Evolutionary conservation across 768 basidiomycete species (phyloP), one percentile per base, ranked within the genome.

Genomic region (Ephemerocybe angulata): DNA sequence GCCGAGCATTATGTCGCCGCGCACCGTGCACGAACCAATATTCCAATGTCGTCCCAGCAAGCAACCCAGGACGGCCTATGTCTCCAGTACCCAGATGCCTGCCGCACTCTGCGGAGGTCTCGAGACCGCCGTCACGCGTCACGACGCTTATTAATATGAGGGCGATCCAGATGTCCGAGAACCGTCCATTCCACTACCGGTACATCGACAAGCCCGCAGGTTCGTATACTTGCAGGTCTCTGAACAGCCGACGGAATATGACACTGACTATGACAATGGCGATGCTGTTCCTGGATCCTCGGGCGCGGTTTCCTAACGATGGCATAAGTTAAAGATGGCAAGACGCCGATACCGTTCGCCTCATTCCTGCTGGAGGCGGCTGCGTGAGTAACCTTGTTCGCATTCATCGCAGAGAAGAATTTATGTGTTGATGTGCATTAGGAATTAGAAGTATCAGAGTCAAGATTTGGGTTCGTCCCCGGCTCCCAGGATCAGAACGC

Each of bases 161-260:
- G 48, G 87, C 82, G n/a, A 71, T 78, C 10, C 69, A 74, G 15
- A 69, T 85, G 52, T 80, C 89, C 3, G 74, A 76, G 41, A 80
- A 67, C 15, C 69, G 80, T 19, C 87, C 90, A 2, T 92, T 88
- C 63, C 62, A 72, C 5, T 90, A 88, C 85, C 73, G 80, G 2
- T 92, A 82, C 61, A 80, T 93, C 31, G 90, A 93, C 76, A 87
- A 86, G 60, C 89, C 90, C 29, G 61, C 70, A 61, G 90, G 90
- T 88, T 52, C 52, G 82, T 69, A 42, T 30, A 50, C 24, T 3
- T 27, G 5, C n/a, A n/a, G n/a, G n/a, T n/a, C n/a, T n/a, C n/a
- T n/a, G n/a, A n/a, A n/a, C 22, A 25, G 30, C 40, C 38, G 21
- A 3, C 31, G 28, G 30, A 15, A 29, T 27, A 37, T 28, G 37